Conservation (phyloP, 768 basidiomycete species). For the Collybia sordida region DNA sequence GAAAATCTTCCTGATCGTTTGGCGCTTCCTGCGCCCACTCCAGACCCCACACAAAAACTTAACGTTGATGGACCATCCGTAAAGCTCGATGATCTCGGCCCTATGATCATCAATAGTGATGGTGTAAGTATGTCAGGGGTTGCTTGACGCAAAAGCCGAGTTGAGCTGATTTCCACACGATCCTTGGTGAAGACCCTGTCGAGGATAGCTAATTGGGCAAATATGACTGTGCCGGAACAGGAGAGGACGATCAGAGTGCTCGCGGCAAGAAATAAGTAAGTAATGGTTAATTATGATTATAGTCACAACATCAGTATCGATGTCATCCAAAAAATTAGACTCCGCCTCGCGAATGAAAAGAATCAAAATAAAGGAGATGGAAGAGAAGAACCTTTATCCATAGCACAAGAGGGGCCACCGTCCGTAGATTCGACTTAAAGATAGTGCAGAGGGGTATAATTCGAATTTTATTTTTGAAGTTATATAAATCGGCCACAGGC, state of each 20-base stretch:
- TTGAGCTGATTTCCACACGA: neutral
- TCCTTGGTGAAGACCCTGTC: conserved; percentile 51
- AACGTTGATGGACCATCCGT: conserved; percentile 26
- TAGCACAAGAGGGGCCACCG: neutral
- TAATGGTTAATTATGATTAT: neutral
- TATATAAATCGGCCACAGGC: too few relatives aligned
- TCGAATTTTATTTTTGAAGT: too few relatives aligned
- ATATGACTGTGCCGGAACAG: conserved; percentile 55
- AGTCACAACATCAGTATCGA: neutral
- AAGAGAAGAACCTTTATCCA: neutral
- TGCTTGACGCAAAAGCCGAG: neutral
- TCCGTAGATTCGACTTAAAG: conserved; percentile 5
- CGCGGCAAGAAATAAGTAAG: conserved; percentile 50
- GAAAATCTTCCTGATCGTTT: neutral
- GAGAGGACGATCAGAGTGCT: conserved; percentile 57
- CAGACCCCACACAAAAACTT: conserved; percentile 7
- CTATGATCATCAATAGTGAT: conserved; percentile 68
- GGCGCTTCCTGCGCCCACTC: neutral
- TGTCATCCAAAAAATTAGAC: conserved; percentile 12
- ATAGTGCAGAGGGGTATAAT: too few relatives aligned
- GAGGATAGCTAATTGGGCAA: conserved; percentile 63
- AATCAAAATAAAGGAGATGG: conserved; percentile 13
- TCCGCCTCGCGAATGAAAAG: conserved; percentile 29
- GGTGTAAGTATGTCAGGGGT: conserved; percentile 42
- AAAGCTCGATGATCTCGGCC: conserved; percentile 60